These are phyloP conservation scores for Monilinia fructicola DNA, from an alignment of 2,329 filamentous ascomycete species.

Conservation along the genomic window DNA sequence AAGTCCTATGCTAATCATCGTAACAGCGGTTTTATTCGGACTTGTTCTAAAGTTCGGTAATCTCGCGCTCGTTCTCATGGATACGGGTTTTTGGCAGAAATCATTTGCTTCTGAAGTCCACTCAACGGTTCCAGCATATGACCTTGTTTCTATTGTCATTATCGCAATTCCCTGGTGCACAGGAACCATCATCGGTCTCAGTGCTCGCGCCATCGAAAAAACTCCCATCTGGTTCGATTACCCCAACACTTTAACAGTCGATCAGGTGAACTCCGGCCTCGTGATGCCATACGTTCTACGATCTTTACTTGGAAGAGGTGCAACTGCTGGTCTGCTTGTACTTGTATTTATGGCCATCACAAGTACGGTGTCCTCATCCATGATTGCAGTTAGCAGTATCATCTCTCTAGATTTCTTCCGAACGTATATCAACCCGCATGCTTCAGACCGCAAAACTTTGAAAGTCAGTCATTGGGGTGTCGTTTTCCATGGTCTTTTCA, in stretches of 20 bases:
- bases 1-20: background rate
- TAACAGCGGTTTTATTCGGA: constrained; percentile 44
- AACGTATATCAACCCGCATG: constrained; percentile 48
- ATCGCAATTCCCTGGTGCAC: constrained; percentile 50
- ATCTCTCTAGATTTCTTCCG: constrained; percentile 52
- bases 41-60: constrained; percentile 50
- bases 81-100: constrained; percentile 55
- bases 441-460: constrained; percentile 46
- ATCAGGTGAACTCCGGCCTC: constrained; percentile 34
- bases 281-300: constrained; percentile 39
- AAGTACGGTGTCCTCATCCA: constrained; percentile 50
- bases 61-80: constrained; percentile 43
- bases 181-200: constrained; percentile 49
- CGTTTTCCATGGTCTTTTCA: constrained; percentile 49
- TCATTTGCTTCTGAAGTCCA: constrained; percentile 50
- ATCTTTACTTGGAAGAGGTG: constrained; percentile 38
- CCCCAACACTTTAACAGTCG: constrained; percentile 31
- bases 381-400: constrained; percentile 53
- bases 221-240: constrained; percentile 46
- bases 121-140: constrained; percentile 46
- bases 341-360: constrained; percentile 54
- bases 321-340: constrained; percentile 44
- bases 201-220: constrained; percentile 47
- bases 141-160: constrained; percentile 48
- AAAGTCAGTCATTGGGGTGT: constrained; percentile 50